Conservation (phyloP, 2,329 filamentous ascomycete genomes). For the Kalaharituber pfeilii region DNA sequence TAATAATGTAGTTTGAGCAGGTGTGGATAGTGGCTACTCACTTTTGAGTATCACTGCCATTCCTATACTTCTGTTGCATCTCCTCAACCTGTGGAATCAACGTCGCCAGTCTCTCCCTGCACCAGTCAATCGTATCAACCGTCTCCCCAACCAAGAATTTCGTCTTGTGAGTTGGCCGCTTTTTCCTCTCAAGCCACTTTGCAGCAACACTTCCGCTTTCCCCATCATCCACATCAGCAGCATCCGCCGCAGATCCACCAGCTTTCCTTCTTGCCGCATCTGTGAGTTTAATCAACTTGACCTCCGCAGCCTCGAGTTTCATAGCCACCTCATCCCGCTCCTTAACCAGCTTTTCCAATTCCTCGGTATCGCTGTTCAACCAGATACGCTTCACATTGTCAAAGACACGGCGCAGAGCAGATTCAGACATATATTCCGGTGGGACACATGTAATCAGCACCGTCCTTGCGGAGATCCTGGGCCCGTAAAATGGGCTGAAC, state of each 20-base stretch:
- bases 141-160: conserved; percentile 63
- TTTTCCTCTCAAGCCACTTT: conserved; percentile 54
- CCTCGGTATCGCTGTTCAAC: conserved; percentile 59
- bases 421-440: conserved; percentile 55
- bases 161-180: conserved; percentile 59
- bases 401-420: conserved; percentile 63
- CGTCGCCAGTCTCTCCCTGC: conserved; percentile 56
- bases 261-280: conserved; percentile 53
- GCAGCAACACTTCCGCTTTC: conserved; percentile 50
- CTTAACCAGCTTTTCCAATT: conserved; percentile 64
- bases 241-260: conserved; percentile 28
- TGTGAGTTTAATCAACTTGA: conserved; percentile 63
- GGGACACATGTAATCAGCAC: conserved; percentile 81
- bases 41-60: conserved; percentile 44
- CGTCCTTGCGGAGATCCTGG: conserved; percentile 74
- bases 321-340: conserved; percentile 64
- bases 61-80: conserved; percentile 48
- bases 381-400: conserved; percentile 66
- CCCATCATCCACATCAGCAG: conserved; percentile 35
- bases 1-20: neutral
- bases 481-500: conserved; percentile 65
- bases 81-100: conserved; percentile 55
- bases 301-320: conserved; percentile 72
- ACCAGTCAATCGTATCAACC: conserved; percentile 89
- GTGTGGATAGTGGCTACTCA: conserved; percentile 2